Evolutionary conservation across 768 basidiomycete genomes (phyloP), one percentile per base, ranked within the genome.

Genomic region (Hygrocybe coccinea): DNA sequence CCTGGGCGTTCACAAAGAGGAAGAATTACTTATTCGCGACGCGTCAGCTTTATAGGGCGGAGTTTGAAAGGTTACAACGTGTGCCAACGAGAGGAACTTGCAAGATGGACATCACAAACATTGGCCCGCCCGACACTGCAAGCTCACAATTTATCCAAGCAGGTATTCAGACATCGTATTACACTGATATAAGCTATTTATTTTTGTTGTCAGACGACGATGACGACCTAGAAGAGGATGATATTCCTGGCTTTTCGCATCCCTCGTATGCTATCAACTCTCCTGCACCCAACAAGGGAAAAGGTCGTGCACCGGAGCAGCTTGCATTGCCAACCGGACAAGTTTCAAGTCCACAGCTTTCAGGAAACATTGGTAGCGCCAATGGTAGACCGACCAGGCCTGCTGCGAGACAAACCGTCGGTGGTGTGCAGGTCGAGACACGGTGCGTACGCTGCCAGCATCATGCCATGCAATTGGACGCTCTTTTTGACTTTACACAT

Each of bases 371-470:
- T 64, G 82, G 84, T 11, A 83, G 78, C 57, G 70, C 79, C 9
- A 67, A 67, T 70, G 38, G 74, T n/a, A 36, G 67, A 34, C 64
- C 73, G 1, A 65, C 73, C 17, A 74, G 74, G 25, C 60, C 83
- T 12, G 67, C 83, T 12, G 67, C 79, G 33, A 78, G 87, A 54
- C 80, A 83, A 64, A 88, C 77, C 2, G 75, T 94, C 10, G 93
- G 91, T n/a, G 93, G 92, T 19, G 78, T 97, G 47, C 84, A 81
- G 62, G 85, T 93, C 2, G 95, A 98, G 72, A 91, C 90, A 49
- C 83, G 95, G 90, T 90, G 68, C 44, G 80, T 65, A 17, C 15
- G n/a, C 46, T 17, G 17, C 7, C 4, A 1, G 25, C 21, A 17
- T 35, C 17, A 11, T 34, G 41, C 15, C 8, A 35, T 12, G 9